Evolutionary conservation across 257 asterid species (phyloP), one percentile per base, ranked within the genome.

Genomic region (Forsythia viridissima): DNA sequence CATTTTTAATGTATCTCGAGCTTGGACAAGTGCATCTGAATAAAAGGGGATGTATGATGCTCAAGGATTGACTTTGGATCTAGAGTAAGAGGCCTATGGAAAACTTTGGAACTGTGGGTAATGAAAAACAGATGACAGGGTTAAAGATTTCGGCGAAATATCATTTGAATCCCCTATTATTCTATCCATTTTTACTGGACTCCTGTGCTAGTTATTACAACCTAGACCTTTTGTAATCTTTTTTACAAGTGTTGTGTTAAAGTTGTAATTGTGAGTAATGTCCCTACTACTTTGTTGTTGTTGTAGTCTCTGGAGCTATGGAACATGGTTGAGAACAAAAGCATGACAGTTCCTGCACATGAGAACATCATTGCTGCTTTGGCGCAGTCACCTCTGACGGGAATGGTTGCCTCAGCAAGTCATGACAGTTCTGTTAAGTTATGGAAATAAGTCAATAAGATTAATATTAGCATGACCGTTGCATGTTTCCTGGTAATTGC

Each of bases 321-420:
- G 99, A 90, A 93, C 92, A 90, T 93, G 92, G 90, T 80, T 9
- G 99, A 93, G 84, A 91, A 93, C 83, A 93, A 89, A 83, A 91
- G 93, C 85, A 89, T 95, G 97, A 90, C 96, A 0, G 91, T 93
- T 65, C 85, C 91, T 2, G 99, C 98, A 0, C 98, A 93, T 34
- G 97, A 93, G 80, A 83, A 81, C 85, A 88, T 95, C 79, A 82
- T 95, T 48, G 91, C 97, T 67, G 92, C 97, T 41, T 80, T 95
- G 86, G 98, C 97, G 0, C 97, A 91, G 83, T 93, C 99, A 13
- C 90, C 97, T 24, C 86, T 82, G 16, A 91, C 97, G 0, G 98
- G 98, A 79, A 89, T 86, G 97, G 97, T 95, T 20, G 98, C 98
- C 8, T 93, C 98, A 30, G 99, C 97, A 52, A 93, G 99, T 87